Evolutionary conservation across 495 filamentous ascomycete genomes (phyloP).

Genomic region (Geoglossum glabrum): DNA sequence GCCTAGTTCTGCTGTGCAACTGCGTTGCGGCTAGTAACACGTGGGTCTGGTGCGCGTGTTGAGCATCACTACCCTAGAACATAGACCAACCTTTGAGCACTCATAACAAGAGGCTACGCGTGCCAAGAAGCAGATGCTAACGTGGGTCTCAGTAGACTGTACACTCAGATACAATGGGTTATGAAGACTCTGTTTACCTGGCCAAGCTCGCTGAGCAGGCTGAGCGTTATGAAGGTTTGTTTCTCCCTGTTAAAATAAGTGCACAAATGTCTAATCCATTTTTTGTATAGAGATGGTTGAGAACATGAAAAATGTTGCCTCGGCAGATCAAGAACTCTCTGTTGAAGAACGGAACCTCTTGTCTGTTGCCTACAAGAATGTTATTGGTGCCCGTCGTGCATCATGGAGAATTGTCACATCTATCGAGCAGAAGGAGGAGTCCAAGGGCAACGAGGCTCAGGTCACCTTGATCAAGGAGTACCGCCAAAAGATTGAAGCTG

Average conservation of each 20-base stretch:
- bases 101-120: neutral
- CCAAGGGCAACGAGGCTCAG: constrained; percentile 92
- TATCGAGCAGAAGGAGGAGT: constrained; percentile 99
- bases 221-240: constrained; percentile 97
- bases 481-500: constrained; percentile 96
- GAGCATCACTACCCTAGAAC: neutral
- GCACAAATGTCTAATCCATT: neutral
- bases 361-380: constrained; percentile 99
- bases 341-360: constrained; percentile 99
- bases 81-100: neutral
- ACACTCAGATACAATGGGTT: constrained; percentile 50
- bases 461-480: constrained; percentile 96
- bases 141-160: constrained; percentile 5
- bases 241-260: neutral
- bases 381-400: constrained; percentile 94
- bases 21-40: neutral
- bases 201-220: constrained; percentile 99
- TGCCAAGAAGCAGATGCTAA: neutral
- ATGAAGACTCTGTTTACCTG: constrained; percentile 98
- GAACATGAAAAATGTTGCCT: constrained; percentile 99
- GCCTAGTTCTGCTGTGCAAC: neutral
- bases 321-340: constrained; percentile 88
- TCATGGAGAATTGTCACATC: constrained; percentile 99
- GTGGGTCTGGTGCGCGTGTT: neutral
- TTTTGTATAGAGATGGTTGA: constrained; percentile 80